Percentiles rank a stretch among this genome's conserved stretches.
Conservation (phyloP, 78 protist genomes). For the Speleostelium caveatum region DNA sequence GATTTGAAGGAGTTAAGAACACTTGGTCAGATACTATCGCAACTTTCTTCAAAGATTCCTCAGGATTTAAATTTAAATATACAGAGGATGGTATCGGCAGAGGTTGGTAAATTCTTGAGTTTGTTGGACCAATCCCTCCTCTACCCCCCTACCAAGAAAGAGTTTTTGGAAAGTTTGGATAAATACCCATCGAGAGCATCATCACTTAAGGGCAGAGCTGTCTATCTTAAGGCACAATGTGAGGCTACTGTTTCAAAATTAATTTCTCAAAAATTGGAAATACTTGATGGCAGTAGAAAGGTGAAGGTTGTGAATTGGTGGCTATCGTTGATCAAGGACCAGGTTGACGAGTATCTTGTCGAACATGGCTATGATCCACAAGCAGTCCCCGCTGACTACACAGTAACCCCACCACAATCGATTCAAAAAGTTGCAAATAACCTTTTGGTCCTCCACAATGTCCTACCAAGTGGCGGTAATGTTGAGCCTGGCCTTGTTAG, state of each 20-base stretch:
- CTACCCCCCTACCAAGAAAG: slow-evolving; percentile 25
- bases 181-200: neutral
- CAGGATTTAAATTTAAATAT: neutral
- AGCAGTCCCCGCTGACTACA: slow-evolving; percentile 50
- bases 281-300: slow-evolving; percentile 41
- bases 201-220: neutral
- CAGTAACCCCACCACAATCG: slow-evolving; percentile 23
- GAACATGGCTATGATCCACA: slow-evolving; percentile 12
- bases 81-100: slow-evolving; percentile 22
- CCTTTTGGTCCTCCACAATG: slow-evolving; percentile 36
- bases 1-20: slow-evolving; percentile 34
- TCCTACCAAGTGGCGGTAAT: slow-evolving; percentile 12
- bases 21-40: neutral
- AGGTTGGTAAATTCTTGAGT: slow-evolving; percentile 30
- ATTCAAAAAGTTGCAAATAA: slow-evolving; percentile 34
- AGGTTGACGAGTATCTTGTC: slow-evolving; percentile 12
- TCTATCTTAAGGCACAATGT: neutral
- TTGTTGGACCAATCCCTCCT: neutral
- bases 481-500: neutral
- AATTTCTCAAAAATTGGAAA: slow-evolving; percentile 30
- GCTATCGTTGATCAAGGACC: slow-evolving; percentile 47
- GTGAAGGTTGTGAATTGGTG: slow-evolving; percentile 45
- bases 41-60: neutral
- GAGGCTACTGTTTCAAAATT: slow-evolving; percentile 28
- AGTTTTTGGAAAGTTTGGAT: slow-evolving; percentile 14